Percentiles rank a stretch among this genome's conserved stretches.
Evolutionary conservation across 441 rosid genomes (phyloP).

Genomic region (Codiaeum variegatum): DNA sequence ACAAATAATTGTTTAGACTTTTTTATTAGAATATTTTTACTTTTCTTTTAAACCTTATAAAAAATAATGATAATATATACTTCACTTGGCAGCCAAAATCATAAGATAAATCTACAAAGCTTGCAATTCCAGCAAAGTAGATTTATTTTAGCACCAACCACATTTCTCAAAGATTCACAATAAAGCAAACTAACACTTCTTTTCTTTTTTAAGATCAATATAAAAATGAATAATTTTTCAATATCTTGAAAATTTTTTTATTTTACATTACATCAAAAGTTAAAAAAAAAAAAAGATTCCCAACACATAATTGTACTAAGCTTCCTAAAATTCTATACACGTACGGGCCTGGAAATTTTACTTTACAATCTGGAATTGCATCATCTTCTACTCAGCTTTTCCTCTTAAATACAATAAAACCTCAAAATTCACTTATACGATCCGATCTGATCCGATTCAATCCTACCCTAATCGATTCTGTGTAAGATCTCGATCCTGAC

Average conservation of each 20-base stretch:
- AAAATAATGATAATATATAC: too few relatives aligned
- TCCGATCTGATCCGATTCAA: too few relatives aligned
- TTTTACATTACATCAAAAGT: constrained; percentile 17
- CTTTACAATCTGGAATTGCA: constrained; percentile 21
- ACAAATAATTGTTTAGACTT: too few relatives aligned
- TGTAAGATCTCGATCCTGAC: too few relatives aligned
- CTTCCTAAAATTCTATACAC: constrained; percentile 20
- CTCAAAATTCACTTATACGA: constrained; percentile 1
- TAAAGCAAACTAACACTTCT: constrained; percentile 17
- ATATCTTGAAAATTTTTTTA: constrained; percentile 17
- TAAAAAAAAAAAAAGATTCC: neutral
- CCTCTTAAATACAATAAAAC: constrained; percentile 8
- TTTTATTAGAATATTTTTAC: too few relatives aligned
- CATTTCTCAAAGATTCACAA: constrained; percentile 26
- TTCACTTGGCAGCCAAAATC: constrained; percentile 12
- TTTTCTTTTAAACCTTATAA: too few relatives aligned
- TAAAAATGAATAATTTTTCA: constrained; percentile 1
- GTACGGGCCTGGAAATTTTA: constrained; percentile 31
- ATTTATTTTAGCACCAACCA: constrained; percentile 25
- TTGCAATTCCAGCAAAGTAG: constrained; percentile 46
- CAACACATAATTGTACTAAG: neutral
- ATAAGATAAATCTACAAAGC: constrained; percentile 22
- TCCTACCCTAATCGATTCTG: too few relatives aligned
- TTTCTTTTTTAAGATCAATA: constrained; percentile 12
- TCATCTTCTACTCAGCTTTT: neutral